phyloP scores from a whole-genome alignment of 2,329 filamentous ascomycete species.

The Blumeria hordei region DNA sequence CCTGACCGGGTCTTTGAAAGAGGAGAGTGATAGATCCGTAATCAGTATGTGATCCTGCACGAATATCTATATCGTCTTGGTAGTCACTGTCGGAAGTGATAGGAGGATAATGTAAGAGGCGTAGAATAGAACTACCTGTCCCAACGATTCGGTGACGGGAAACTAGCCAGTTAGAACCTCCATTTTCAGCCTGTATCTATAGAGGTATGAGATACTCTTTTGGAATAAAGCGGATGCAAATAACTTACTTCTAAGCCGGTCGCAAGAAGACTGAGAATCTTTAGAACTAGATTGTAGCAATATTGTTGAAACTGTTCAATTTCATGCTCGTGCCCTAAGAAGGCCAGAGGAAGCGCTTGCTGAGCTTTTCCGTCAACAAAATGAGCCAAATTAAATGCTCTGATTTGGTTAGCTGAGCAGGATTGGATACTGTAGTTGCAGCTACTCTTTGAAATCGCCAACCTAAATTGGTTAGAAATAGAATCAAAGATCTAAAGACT shows the following conservation, averaged over 20 bases:
- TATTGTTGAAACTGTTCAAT: constrained; percentile 41
- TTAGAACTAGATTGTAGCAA: constrained; percentile 50
- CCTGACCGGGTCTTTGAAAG: constrained; percentile 66
- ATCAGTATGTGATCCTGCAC: constrained; percentile 80
- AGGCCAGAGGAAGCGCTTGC: constrained; percentile 48
- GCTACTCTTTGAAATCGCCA: constrained; percentile 73
- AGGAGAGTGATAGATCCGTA: constrained; percentile 47
- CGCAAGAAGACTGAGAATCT: constrained; percentile 54
- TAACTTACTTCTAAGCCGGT: constrained; percentile 39
- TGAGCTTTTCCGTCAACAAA: constrained; percentile 42
- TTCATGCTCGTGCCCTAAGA: constrained; percentile 33
- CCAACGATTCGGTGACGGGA: constrained; percentile 29
- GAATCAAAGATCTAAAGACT: constrained; percentile 1
- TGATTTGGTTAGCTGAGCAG: constrained; percentile 15
- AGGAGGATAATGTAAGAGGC: constrained; percentile 47
- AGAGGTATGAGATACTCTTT: not conserved
- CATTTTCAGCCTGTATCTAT: constrained; percentile 9
- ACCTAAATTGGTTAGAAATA: constrained; percentile 21
- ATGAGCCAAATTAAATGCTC: constrained; percentile 78
- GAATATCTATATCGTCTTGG: constrained; percentile 35
- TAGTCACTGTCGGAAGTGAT: constrained; percentile 20
- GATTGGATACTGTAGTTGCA: not conserved
- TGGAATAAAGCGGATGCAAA: not conserved
- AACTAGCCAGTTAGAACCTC: constrained; percentile 20
- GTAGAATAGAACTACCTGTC: constrained; percentile 24